Base-by-base conservation (phyloP, 1,284 basidiomycete species). In the Papiliotrema laurentii region DNA sequence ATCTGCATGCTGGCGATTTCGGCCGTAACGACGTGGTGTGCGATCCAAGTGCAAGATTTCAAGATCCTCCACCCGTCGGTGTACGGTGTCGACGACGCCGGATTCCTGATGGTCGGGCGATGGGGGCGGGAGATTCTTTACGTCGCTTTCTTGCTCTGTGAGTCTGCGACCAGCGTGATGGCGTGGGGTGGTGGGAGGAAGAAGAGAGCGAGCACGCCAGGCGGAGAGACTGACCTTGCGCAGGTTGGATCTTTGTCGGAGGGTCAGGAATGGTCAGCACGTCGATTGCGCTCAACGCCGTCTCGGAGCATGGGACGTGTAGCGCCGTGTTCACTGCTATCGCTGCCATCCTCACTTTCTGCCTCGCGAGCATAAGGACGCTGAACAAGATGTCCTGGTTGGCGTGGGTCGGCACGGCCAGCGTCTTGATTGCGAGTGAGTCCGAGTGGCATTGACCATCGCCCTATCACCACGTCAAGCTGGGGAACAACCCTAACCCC, bases 271-370 rank as follows among this genome's bases (percentile, higher is more conserved):
- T 61, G 49, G 47, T 74, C 33, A 59, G 63, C 19, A 53, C 73
- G 25, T 64, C 70, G 9, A 69, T 72, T 41, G 69, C 73, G 0
- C 59, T 76, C 39, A 75, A 76, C 62, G 68, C 75, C 25, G 58
- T 76, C 24, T 47, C 46, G n/a, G 45, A 49, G 2, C 69, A 74
- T 56, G 69, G 58, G 13, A 60, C 64, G 0, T 74, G 72, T 55
- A 73, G 71, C 2, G 66, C 69, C 41, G 63, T 66, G 27, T 73
- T 71, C 31, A 60, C 66, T 9, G 63, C 62, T n/a, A 61, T 73
- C 22, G 64, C 61, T 4, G 58, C 64, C 16, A 49, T 71, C 49
- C 38, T 55, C 35, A 59, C 61, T 26, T 61, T 62, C 43, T 14
- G 60, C 27, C 51, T 74, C 36, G 58, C 68, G 11, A 61, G 61